A percentile compares a stretch with the other conserved stretches of the same genome.
Evolutionary conservation across 345 rosid species (phyloP).

Genomic region (Erucastrum elatum): DNA sequence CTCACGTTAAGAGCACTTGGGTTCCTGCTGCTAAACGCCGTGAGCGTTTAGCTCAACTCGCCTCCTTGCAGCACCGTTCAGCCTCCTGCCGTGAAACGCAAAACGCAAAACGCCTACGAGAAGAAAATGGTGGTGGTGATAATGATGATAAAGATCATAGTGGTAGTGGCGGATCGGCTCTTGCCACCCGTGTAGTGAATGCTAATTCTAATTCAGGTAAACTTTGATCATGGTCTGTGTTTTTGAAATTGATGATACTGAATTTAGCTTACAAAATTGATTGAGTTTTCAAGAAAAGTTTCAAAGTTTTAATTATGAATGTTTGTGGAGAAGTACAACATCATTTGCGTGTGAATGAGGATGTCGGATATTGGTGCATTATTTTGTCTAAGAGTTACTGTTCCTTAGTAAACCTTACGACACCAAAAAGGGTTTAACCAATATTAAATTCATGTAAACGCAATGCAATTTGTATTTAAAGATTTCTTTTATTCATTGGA

Average conservation of each 20-base stretch:
- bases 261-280: constrained; percentile 15
- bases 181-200: constrained; percentile 34
- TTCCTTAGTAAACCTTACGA: constrained; percentile 58
- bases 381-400: constrained; percentile 42
- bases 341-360: constrained; percentile 54
- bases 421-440: constrained; percentile 21
- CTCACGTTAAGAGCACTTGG: constrained; percentile 98
- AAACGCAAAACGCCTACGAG: constrained; percentile 65
- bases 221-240: constrained; percentile 10
- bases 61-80: constrained; percentile 48
- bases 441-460: constrained; percentile 20
- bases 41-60: constrained; percentile 73
- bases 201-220: constrained; percentile 42
- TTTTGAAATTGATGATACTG: constrained; percentile 6
- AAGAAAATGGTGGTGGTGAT: constrained; percentile 32
- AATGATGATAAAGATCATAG: constrained; percentile 24
- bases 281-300: constrained; percentile 33
- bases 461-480: not conserved
- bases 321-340: constrained; percentile 45
- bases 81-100: constrained; percentile 43
- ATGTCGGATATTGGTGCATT: constrained; percentile 45
- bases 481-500: not conserved
- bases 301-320: constrained; percentile 3
- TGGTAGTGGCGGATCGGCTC: constrained; percentile 35
- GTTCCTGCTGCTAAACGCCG: constrained; percentile 93